These are phyloP conservation scores for Monascus purpureus DNA, from an alignment of 495 filamentous ascomycete species.

Conservation along the genomic window DNA sequence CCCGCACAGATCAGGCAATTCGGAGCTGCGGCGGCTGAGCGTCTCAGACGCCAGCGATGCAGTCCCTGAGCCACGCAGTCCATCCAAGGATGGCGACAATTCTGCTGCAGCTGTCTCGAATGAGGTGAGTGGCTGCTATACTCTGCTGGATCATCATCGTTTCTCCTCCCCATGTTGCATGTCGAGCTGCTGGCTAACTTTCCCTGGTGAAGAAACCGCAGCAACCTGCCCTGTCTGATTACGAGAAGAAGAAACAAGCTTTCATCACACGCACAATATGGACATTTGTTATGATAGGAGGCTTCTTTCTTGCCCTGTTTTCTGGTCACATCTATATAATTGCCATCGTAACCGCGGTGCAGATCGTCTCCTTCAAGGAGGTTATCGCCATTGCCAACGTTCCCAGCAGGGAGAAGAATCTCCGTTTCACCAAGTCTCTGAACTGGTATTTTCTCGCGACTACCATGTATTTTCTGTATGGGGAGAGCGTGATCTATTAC, in stretches of 20 bases:
- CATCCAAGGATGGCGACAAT: slow-evolving; percentile 31
- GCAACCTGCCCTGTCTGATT: slow-evolving; percentile 47
- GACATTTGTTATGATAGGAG: slow-evolving; percentile 93
- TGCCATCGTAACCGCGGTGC: slow-evolving; percentile 76
- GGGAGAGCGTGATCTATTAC: slow-evolving; percentile 98
- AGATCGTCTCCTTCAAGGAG: slow-evolving; percentile 97
- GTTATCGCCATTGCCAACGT: slow-evolving; percentile 97
- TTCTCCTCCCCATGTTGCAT: no score
- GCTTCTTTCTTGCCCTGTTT: slow-evolving; percentile 84
- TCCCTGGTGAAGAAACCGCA: slow-evolving; percentile 24
- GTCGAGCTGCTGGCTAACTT: slow-evolving; percentile 6
- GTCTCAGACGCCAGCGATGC: slow-evolving; percentile 73
- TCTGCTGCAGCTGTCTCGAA: slow-evolving; percentile 34
- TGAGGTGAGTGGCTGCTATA: slow-evolving; percentile 22
- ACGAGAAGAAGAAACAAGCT: slow-evolving; percentile 96
- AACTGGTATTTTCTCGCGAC: slow-evolving; percentile 99
- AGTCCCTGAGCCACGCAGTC: slow-evolving; percentile 46
- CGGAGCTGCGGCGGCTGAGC: slow-evolving; percentile 49
- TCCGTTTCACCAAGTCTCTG: slow-evolving; percentile 86
- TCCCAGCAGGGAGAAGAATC: slow-evolving; percentile 75
- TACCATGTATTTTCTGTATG: slow-evolving; percentile 98
- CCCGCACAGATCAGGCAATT: slow-evolving; percentile 44
- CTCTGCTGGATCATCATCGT: no score
- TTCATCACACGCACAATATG: slow-evolving; percentile 97
- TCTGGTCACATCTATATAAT: slow-evolving; percentile 96